phyloP scores from a whole-genome alignment of 148 eudicot genomes.

The Nepenthes gracilis region DNA sequence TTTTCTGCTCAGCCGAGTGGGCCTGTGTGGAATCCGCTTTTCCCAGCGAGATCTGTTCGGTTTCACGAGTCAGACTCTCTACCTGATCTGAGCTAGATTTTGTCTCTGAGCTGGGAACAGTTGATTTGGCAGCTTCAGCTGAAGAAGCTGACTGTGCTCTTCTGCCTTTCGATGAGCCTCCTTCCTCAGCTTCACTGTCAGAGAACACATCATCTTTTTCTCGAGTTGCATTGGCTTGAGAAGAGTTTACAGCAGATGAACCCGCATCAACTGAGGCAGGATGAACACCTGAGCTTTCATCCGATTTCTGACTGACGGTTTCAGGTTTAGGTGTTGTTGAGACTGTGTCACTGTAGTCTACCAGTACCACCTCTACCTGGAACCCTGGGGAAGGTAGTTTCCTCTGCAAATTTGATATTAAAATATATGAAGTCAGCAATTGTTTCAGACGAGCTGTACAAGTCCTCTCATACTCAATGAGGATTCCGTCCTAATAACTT shows the following conservation, averaged over 20 bases:
- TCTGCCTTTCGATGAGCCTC: slow-evolving; percentile 30
- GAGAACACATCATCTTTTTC: slow-evolving; percentile 87
- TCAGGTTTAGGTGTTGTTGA: slow-evolving; percentile 31
- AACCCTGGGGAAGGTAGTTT: slow-evolving; percentile 97
- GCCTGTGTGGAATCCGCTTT: slow-evolving; percentile 20
- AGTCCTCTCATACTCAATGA: too few species aligned
- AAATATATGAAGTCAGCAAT: not conserved
- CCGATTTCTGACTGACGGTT: slow-evolving; percentile 22
- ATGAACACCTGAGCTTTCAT: slow-evolving; percentile 25
- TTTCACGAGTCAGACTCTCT: slow-evolving; percentile 33
- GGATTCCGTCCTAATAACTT: too few species aligned
- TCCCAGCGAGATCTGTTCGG: slow-evolving; percentile 52
- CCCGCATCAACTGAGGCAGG: slow-evolving; percentile 21
- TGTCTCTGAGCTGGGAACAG: slow-evolving; percentile 20
- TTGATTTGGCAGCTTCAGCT: slow-evolving; percentile 16
- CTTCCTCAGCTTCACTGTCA: slow-evolving; percentile 61
- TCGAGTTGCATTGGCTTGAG: slow-evolving; percentile 26
- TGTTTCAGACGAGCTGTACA: too few species aligned
- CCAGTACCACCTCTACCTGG: slow-evolving; percentile 91
- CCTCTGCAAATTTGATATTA: slow-evolving; percentile 34
- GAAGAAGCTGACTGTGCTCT: slow-evolving; percentile 23
- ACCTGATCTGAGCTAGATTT: slow-evolving; percentile 23
- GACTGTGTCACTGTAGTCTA: slow-evolving; percentile 47
- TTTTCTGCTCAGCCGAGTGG: slow-evolving; percentile 20
- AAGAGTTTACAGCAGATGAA: slow-evolving; percentile 21